Conservation (phyloP, 108 stramenopile species). For the Cyclotella choctawhatcheeana region DNA sequence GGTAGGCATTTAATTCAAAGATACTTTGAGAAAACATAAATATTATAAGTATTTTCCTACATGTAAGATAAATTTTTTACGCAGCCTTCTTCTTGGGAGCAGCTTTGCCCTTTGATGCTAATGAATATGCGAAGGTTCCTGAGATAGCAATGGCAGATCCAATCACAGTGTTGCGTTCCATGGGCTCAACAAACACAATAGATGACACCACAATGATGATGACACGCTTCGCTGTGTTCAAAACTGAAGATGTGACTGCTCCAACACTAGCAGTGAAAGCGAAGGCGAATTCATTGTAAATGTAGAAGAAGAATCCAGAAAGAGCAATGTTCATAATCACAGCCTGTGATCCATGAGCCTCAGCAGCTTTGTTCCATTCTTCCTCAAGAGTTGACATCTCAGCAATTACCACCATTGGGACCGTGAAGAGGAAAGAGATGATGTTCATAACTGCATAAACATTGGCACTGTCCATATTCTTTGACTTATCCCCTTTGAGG, state of each 20-base stretch:
- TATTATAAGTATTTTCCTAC: background rate
- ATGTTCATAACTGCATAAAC: slow-evolving; percentile 96
- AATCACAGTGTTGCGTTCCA: slow-evolving; percentile 88
- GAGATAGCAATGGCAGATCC: slow-evolving; percentile 85
- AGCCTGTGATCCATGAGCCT: slow-evolving; percentile 57
- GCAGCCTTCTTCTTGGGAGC: slow-evolving; percentile 28
- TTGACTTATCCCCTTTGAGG: slow-evolving; percentile 80
- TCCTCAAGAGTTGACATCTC: slow-evolving; percentile 69
- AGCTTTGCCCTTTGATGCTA: slow-evolving; percentile 68
- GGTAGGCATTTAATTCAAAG: too few species aligned
- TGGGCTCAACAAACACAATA: slow-evolving; percentile 81
- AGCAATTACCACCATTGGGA: slow-evolving; percentile 88
- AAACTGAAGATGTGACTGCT: slow-evolving; percentile 84
- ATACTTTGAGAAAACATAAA: too few species aligned
- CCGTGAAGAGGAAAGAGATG: slow-evolving; percentile 86
- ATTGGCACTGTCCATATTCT: slow-evolving; percentile 97
- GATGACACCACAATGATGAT: slow-evolving; percentile 89
- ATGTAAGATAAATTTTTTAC: background rate
- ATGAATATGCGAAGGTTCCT: slow-evolving; percentile 84
- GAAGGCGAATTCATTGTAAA: slow-evolving; percentile 97
- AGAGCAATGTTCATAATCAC: slow-evolving; percentile 73
- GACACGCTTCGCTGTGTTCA: slow-evolving; percentile 92
- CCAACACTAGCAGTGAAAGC: slow-evolving; percentile 88
- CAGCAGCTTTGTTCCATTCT: slow-evolving; percentile 71
- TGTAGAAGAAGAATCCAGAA: slow-evolving; percentile 94